A percentile compares a stretch with the other conserved stretches of the same genome.
Conservation (phyloP, 148 eudicot species). For the Rhododendron vialii region DNA sequence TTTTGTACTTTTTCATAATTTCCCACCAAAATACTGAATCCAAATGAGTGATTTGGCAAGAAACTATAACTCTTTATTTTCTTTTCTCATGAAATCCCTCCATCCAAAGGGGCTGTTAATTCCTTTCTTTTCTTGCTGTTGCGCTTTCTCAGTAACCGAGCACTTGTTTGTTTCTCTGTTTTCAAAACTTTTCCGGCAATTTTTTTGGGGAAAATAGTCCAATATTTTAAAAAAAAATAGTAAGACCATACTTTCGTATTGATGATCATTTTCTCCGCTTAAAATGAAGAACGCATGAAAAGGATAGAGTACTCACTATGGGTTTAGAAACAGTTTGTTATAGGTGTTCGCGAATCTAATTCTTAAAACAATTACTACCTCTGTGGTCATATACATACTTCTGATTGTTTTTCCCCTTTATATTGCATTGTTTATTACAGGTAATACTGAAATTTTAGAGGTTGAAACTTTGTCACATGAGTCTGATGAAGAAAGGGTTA, state of each 20-base stretch:
- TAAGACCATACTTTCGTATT: not conserved
- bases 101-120: not conserved
- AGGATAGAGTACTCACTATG: not conserved
- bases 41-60: too few species aligned
- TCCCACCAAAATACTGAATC: not conserved
- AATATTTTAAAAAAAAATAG: not conserved
- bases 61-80: too few species aligned
- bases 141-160: not conserved
- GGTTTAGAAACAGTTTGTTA: not conserved
- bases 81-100: too few species aligned
- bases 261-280: not conserved
- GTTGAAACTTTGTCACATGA: constrained; percentile 36
- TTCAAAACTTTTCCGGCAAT: not conserved
- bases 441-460: constrained; percentile 43
- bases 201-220: not conserved
- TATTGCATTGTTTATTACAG: constrained; percentile 40
- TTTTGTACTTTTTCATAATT: not conserved
- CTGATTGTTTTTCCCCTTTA: not conserved
- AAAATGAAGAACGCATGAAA: not conserved
- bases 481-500: constrained; percentile 47
- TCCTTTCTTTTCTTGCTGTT: not conserved
- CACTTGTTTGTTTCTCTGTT: not conserved
- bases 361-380: not conserved
- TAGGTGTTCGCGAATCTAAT: not conserved
- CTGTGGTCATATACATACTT: not conserved